Base-by-base conservation (phyloP, 176 grass and related monocot species). In the Ananas comosus region DNA sequence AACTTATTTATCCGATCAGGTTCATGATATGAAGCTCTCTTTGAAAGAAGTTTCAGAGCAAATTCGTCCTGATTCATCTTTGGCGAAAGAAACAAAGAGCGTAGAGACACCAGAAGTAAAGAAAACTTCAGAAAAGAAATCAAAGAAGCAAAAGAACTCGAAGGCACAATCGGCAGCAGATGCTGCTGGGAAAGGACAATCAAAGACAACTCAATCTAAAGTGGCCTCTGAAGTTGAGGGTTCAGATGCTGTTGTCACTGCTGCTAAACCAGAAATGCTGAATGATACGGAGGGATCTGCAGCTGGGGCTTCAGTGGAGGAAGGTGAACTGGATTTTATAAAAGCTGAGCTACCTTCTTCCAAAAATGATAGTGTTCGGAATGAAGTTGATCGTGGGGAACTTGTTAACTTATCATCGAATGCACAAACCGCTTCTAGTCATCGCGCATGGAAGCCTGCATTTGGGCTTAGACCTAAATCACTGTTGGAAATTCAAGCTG, bases 401-500 rank as follows among this genome's bases (percentile, higher is more conserved):
- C 68, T 25, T 65, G 77, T 72, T 73, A 51, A 65, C 65, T n/a
- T 73, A 65, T 82, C 75, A 68, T 79, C 70, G 69, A 83, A 86
- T 74, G 50, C 67, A 66, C 83, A 78, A 74, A 63, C 74, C 13
- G 51, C 14, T 1, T 77, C 84, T 64, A 78, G 51, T 72, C 73
- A 85, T 13, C 69, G 74, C 23, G 85, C 70, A 22, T 99, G 95
- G 95, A 99, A 94, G 84, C 72, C 86, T 70, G 82, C 90, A 33
- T 77, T 86, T 22, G 89, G 85, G 18, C 54, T 78, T n/a, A 91
- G 91, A 28, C 85, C 95, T 47, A 99, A 99, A 78, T 94, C 95
- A 64, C 67, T 99, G 24, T 82, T 90, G 56, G 90, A 99, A 83
- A 99, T 99, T 77, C 90, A 99, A 77, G 87, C 81, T 66, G 95